Evolutionary conservation across 352 stramenopile species (phyloP).

Genomic region (Globisporangium abappressorium): DNA sequence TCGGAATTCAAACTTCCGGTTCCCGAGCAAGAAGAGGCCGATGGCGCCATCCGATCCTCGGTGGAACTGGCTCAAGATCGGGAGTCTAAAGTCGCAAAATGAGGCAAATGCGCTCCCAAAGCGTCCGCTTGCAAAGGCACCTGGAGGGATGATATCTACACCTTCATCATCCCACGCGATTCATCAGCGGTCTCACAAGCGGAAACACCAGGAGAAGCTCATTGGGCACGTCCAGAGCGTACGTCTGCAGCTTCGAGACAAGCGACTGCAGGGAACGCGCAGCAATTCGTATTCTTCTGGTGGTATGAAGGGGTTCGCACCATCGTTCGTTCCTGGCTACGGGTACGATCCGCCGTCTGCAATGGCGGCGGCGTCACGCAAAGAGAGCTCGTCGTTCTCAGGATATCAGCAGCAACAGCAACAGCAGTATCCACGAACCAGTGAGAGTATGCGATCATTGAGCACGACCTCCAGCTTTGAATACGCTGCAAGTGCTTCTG

Average conservation of each 20-base stretch:
- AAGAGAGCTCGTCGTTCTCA: conserved; percentile 1
- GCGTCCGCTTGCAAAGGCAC: background rate
- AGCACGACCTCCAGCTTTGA: background rate
- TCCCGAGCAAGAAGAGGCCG: conserved; percentile 30
- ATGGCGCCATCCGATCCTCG: conserved; percentile 38
- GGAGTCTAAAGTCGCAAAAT: conserved; percentile 27
- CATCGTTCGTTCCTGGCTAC: conserved; percentile 8
- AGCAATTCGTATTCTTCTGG: background rate
- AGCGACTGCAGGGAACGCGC: conserved; percentile 25
- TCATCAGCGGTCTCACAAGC: background rate
- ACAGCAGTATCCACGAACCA: background rate
- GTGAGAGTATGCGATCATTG: background rate
- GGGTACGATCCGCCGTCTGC: conserved; percentile 11
- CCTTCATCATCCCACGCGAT: background rate
- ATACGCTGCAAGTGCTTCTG: background rate
- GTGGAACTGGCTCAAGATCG: conserved; percentile 46
- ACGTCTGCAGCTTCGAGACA: conserved; percentile 51
- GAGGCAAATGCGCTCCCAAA: background rate
- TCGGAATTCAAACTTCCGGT: conserved; percentile 32
- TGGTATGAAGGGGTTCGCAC: background rate
- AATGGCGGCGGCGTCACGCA: background rate
- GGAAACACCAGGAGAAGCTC: conserved; percentile 17
- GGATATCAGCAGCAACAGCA: conserved; percentile 1
- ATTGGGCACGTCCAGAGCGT: conserved; percentile 43
- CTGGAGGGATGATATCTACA: background rate